Conservation (phyloP, 352 stramenopile genomes). For the Phytophthora multivora region DNA sequence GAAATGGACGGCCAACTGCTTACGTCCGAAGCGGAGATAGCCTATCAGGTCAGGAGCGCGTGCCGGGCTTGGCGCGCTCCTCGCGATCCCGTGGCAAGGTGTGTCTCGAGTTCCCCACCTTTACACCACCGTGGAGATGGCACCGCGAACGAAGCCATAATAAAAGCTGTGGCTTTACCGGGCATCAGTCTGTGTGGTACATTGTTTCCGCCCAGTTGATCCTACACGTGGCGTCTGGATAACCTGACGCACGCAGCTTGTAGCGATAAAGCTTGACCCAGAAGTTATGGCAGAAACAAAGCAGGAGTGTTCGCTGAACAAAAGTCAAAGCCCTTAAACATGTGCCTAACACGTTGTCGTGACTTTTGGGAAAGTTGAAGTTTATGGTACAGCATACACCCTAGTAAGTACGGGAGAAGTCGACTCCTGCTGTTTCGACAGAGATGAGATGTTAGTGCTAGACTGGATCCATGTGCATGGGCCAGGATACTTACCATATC, state of each 20-base stretch:
- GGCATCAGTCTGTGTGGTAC: not conserved
- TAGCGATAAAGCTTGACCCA: not conserved
- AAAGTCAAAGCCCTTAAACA: not conserved
- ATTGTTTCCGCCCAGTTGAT: constrained; percentile 5
- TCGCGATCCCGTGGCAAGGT: not conserved
- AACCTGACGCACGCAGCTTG: constrained; percentile 10
- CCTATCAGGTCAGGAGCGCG: not conserved
- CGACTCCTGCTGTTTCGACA: no score
- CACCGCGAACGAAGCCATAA: not conserved
- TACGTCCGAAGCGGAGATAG: not conserved
- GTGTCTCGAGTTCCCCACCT: not conserved
- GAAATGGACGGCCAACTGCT: not conserved
- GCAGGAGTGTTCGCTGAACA: not conserved
- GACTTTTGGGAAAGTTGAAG: not conserved
- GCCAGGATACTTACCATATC: no score
- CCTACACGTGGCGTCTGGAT: constrained; percentile 11
- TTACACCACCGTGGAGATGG: constrained; percentile 1
- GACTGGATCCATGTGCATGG: not conserved
- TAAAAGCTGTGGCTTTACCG: no score
- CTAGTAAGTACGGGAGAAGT: not conserved
- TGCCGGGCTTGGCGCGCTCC: not conserved
- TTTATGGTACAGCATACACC: not conserved
- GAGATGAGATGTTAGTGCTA: no score
- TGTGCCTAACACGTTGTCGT: not conserved
- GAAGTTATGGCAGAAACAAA: constrained; percentile 5